A percentile compares a stretch with the other conserved stretches of the same genome.
Conservation (phyloP, 1,284 basidiomycete genomes). For the Pseudozyma flocculosa region DNA sequence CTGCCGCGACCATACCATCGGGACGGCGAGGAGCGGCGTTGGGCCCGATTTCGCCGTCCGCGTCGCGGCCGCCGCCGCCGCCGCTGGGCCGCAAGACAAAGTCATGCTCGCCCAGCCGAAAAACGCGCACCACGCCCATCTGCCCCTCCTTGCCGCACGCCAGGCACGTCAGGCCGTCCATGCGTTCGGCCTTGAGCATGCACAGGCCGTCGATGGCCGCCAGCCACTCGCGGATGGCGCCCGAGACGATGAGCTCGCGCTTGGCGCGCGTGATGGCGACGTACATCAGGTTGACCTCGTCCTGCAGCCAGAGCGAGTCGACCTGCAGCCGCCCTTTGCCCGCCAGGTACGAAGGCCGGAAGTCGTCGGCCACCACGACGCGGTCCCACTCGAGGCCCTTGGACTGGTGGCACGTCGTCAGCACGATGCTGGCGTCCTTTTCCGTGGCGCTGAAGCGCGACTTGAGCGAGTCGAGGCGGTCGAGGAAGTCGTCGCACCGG, state of each 20-base stretch:
- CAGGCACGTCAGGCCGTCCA: neutral
- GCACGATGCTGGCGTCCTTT: constrained; percentile 27
- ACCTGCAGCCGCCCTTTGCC: constrained; percentile 20
- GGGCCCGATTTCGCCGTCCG: too few relatives aligned
- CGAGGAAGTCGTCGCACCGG: constrained; percentile 36
- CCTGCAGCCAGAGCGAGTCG: constrained; percentile 27
- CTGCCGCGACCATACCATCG: too few relatives aligned
- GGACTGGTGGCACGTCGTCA: constrained; percentile 51
- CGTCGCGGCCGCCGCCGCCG: too few relatives aligned
- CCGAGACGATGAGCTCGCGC: constrained; percentile 26
- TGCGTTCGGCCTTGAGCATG: constrained; percentile 11
- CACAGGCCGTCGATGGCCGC: constrained; percentile 35
- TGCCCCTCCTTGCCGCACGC: neutral
- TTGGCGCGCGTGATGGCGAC: constrained; percentile 49
- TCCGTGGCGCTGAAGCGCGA: constrained; percentile 31
- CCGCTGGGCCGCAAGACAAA: too few relatives aligned
- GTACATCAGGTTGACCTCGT: constrained; percentile 50
- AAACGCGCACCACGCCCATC: neutral
- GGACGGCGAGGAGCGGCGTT: too few relatives aligned
- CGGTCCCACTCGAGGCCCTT: constrained; percentile 53
- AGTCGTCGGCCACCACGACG: constrained; percentile 47
- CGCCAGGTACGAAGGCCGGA: constrained; percentile 25
- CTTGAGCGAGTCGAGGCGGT: constrained; percentile 31
- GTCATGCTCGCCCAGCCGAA: neutral
- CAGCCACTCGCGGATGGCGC: constrained; percentile 38